Base-by-base conservation (phyloP, 2,329 filamentous ascomycete genomes). In the Aspergillus japonicus region DNA sequence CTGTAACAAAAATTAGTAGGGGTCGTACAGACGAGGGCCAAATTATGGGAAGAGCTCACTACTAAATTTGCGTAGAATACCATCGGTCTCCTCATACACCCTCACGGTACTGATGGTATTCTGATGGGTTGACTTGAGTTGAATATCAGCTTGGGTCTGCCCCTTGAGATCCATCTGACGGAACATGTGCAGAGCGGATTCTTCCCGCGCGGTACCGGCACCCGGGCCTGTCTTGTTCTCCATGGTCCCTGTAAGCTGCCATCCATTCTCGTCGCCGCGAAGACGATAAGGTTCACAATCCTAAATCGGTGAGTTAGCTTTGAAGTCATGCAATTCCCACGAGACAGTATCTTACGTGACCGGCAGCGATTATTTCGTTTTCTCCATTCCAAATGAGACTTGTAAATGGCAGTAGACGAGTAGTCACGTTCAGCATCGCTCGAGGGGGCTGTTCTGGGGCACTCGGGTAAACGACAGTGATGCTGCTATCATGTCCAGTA, bases 161-260 rank as follows among this genome's bases (percentile, higher is more conserved):
- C 95, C 95, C 83, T 95, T 96, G 66, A 99, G 83, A 77, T 99
- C 95, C 95, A 99, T 98, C 81, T 97, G 93, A 71, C 88, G 87
- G 81, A 99, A 99, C 92, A 98, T 96, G 78, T 98, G 96, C 75
- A 97, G 81, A 24, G 95, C 95, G 65, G 90, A 95, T 76, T 98
- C 95, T 78, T 98, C 95, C 33, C 89, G 85, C 60, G 81, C 80
- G 59, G 84, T 87, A 2, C 77, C 80, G 57, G 82, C 75, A 47
- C 85, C 88, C 29, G 83, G 81, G 5, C 83, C 80, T 53, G 85
- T 82, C 78, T 93, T 92, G 52, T 82, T 81, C 79, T 97, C 93
- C 62, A 98, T 80, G 4, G 91, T 89, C 33, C 92, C 93, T 39
- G 84, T 85, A 42, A 97, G 81, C 71, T 92, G 85, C 95, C 95